phyloP scores from a whole-genome alignment of 306 rosid genomes.

The Vigna mungo region DNA sequence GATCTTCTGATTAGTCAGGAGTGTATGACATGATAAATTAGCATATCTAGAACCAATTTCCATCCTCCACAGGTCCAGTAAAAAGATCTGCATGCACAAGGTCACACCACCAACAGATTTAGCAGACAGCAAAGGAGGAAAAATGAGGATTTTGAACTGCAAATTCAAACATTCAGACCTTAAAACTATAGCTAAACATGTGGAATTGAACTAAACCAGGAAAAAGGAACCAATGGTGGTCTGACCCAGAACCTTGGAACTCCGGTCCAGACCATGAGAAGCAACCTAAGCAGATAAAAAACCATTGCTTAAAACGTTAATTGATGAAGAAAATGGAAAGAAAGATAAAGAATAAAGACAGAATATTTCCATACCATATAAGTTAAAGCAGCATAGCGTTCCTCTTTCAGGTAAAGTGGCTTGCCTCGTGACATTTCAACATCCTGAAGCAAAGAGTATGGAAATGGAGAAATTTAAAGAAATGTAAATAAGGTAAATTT shows the following conservation, averaged over 20 bases:
- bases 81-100: conserved; percentile 44
- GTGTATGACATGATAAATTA: conserved; percentile 33
- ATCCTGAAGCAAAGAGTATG: conserved; percentile 62
- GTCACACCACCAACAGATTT: conserved; percentile 22
- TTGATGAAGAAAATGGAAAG: conserved; percentile 16
- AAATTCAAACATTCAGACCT: conserved; percentile 44
- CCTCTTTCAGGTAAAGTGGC: conserved; percentile 86
- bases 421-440: conserved; percentile 85
- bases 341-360: neutral
- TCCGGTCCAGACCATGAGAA: conserved; percentile 96
- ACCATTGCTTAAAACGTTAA: conserved; percentile 12
- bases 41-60: conserved; percentile 39
- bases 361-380: conserved; percentile 69
- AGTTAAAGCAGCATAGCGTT: conserved; percentile 89
- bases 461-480: conserved; percentile 13
- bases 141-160: neutral
- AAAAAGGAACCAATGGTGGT: conserved; percentile 90
- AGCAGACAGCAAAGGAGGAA: conserved; percentile 34
- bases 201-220: conserved; percentile 65
- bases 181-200: conserved; percentile 33
- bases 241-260: conserved; percentile 95
- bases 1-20: conserved; percentile 47
- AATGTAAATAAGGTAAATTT: neutral
- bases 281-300: conserved; percentile 69
- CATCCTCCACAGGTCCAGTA: conserved; percentile 34